Evolutionary conservation across 805 yeast genomes (phyloP).

Genomic region (Kuraishia borneana): DNA sequence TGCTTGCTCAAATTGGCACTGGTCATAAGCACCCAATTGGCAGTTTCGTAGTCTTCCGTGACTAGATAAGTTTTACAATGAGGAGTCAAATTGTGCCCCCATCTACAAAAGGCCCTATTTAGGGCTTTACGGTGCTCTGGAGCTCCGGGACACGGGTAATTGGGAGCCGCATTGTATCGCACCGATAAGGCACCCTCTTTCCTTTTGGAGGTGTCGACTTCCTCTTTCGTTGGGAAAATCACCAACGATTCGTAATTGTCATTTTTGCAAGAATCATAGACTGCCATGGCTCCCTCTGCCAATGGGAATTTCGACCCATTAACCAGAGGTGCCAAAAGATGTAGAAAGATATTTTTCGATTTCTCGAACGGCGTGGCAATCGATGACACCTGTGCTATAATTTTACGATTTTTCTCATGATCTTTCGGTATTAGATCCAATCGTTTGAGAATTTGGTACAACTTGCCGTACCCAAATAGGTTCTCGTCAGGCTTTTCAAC

Average conservation of each 20-base stretch:
- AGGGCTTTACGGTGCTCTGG: constrained; percentile 29
- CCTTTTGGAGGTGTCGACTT: too few relatives aligned
- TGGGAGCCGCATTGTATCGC: too few relatives aligned
- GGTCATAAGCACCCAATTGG: constrained; percentile 64
- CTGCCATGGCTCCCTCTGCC: constrained; percentile 13
- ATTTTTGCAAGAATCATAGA: constrained; percentile 11
- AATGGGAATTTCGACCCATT: constrained; percentile 15
- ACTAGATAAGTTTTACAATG: constrained; percentile 63
- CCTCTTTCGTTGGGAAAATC: constrained; percentile 21
- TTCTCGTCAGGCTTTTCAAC: constrained; percentile 8
- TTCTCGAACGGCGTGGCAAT: constrained; percentile 33
- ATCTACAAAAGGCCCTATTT: constrained; percentile 28
- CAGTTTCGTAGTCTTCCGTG: constrained; percentile 36
- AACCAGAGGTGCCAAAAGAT: constrained; percentile 33
- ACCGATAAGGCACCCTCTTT: too few relatives aligned
- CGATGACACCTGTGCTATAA: constrained; percentile 35
- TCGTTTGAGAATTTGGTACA: constrained; percentile 27
- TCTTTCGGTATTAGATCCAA: constrained; percentile 14
- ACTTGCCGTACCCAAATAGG: constrained; percentile 35
- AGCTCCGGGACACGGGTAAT: too few relatives aligned
- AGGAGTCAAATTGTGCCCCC: constrained; percentile 27
- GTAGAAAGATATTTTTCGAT: constrained; percentile 30
- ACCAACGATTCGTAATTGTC: constrained; percentile 13
- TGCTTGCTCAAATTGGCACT: constrained; percentile 66
- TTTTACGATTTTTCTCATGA: constrained; percentile 8